phyloP scores from a whole-genome alignment of 1,139 yeast species.

The Arxiozyma slooffiae region DNA sequence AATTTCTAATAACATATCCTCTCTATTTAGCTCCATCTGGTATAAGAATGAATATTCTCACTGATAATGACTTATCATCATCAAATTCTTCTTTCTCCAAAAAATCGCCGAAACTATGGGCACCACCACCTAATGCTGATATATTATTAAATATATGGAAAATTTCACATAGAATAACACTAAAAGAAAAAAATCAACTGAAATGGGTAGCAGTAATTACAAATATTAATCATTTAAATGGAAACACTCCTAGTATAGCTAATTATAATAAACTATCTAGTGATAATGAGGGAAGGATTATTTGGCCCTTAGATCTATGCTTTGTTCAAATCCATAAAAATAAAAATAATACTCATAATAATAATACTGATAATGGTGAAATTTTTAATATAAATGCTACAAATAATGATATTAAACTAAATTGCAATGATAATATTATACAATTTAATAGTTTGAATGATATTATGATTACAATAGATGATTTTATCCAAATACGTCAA shows the following conservation, averaged over 20 bases:
- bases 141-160: slow-evolving; percentile 41
- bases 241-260: slow-evolving; percentile 55
- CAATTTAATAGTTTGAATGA: slow-evolving; percentile 16
- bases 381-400: slow-evolving; percentile 5
- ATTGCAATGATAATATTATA: background rate
- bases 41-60: slow-evolving; percentile 39
- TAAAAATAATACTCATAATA: background rate
- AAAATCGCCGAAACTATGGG: slow-evolving; percentile 32
- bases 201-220: slow-evolving; percentile 63
- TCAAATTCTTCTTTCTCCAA: background rate
- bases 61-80: slow-evolving; percentile 13
- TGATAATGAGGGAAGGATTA: slow-evolving; percentile 46
- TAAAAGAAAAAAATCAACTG: slow-evolving; percentile 24
- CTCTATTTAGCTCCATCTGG: slow-evolving; percentile 69
- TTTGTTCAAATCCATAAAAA: slow-evolving; percentile 36
- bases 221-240: slow-evolving; percentile 56
- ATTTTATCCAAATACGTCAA: slow-evolving; percentile 32
- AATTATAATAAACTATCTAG: slow-evolving; percentile 41
- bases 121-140: slow-evolving; percentile 45
- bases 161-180: slow-evolving; percentile 45
- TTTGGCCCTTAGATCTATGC: slow-evolving; percentile 67
- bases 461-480: slow-evolving; percentile 32
- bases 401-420: background rate
- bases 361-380: background rate
- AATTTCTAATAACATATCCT: slow-evolving; percentile 35